A percentile compares a stretch with the other conserved stretches of the same genome.
Evolutionary conservation across 1,284 basidiomycete species (phyloP).

Genomic region (Anthracocystis setariae): DNA sequence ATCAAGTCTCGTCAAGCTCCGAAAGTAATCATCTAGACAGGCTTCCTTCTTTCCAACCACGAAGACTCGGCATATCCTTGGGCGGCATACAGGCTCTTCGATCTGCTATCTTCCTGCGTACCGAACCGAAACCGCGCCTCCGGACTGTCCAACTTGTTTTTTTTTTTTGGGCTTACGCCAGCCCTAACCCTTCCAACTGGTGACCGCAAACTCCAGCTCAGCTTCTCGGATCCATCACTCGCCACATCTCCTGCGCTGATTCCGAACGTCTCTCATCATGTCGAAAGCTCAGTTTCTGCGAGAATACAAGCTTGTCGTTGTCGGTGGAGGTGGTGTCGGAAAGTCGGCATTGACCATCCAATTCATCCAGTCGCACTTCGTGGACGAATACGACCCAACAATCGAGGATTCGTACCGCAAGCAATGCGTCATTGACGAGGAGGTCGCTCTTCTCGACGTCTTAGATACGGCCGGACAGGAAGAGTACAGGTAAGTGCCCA

Average conservation of each 20-base stretch:
- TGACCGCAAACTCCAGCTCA: not conserved
- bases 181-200: no score
- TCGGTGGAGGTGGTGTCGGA: constrained; percentile 96
- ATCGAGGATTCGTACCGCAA: constrained; percentile 75
- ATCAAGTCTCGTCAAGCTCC: no score
- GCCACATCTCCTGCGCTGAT: not conserved
- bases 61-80: no score
- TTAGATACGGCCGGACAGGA: constrained; percentile 99
- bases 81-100: no score
- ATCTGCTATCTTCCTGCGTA: no score
- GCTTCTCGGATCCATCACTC: not conserved
- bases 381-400: constrained; percentile 97
- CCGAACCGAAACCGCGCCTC: no score
- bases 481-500: constrained; percentile 84
- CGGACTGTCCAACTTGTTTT: no score
- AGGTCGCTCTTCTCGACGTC: constrained; percentile 95
- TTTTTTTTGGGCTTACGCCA: no score
- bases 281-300: constrained; percentile 75
- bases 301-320: constrained; percentile 76
- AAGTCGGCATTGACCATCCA: constrained; percentile 97
- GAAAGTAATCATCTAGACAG: no score
- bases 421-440: constrained; percentile 82
- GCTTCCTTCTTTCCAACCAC: no score
- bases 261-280: constrained; percentile 4
- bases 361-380: constrained; percentile 92